Base-by-base conservation (phyloP, 495 filamentous ascomycete species). In the Penicillium cosmopolitanum region DNA sequence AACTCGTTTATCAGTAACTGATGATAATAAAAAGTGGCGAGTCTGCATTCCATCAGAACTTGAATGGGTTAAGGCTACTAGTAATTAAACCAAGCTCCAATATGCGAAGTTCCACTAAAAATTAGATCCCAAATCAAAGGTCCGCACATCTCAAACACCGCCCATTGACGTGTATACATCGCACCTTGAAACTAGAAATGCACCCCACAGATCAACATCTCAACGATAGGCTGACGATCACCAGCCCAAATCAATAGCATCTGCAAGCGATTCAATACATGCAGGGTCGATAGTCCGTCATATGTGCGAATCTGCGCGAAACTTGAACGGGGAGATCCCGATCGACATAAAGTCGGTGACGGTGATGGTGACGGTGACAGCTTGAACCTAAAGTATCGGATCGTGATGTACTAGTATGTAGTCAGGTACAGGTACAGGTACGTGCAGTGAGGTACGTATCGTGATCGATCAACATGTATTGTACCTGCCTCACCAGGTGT, bases 311-410 rank as follows among this genome's bases (percentile, higher is more conserved):
- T 44, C 15, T 44, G 42, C 16, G 16, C 12, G 36, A 38, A 36
- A 21, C 19, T 21, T 21, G 19, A 21, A 13, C 34, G 34, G 36
- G 36, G 36, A 13, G 36, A 38, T 38, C 42, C 11, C n/a, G 42
- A 44, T 44, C 42, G 42, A 19, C 42, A 18, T 44, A 44, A 44
- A 44, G 42, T 44, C 42, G 42, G 42, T 44, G 42, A 44, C 42
- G 8, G 23, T 23, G 23, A 21, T 21, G 1, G 23, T 23, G 23
- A 23, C 23, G 23, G 23, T 23, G 23, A 3, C 23, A 23, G 23
- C 23, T 23, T 23, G 28, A 44, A 44, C 42, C 2, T 44, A 5
- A 16, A 3, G 42, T 44, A 43, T n/a, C 40, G n/a, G 40, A 23
- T 23, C 23, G 23, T 9, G 28, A 31, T 9, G 42, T 21, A 19